A percentile compares a stretch with the other conserved stretches of the same genome.
phyloP scores from a whole-genome alignment of 1,284 basidiomycete species.

The Ceratobasidium sp. region DNA sequence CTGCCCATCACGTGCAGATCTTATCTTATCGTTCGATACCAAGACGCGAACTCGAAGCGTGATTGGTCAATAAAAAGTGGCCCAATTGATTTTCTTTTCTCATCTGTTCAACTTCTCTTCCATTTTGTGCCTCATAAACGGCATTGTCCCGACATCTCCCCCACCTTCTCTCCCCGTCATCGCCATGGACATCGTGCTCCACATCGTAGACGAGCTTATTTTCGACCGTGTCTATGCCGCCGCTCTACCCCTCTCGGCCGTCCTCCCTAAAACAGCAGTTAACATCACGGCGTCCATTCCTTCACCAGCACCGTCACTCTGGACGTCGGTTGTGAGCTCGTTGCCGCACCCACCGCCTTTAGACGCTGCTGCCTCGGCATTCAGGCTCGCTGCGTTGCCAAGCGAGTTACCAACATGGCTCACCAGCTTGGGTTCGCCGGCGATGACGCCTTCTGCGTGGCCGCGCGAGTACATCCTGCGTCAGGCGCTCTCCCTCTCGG shows the following conservation, averaged over 20 bases:
- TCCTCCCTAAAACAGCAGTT: constrained; percentile 44
- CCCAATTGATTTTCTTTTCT: constrained; percentile 18
- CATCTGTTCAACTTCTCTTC: constrained; percentile 21
- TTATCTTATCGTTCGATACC: constrained; percentile 7
- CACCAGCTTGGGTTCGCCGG: constrained; percentile 48
- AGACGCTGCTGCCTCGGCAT: constrained; percentile 15
- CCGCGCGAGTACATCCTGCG: constrained; percentile 81
- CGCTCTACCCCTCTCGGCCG: constrained; percentile 72
- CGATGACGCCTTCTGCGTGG: constrained; percentile 70
- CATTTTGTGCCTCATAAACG: constrained; percentile 23
- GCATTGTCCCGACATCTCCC: constrained; percentile 14
- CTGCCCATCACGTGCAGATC: not conserved
- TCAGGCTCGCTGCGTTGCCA: constrained; percentile 52
- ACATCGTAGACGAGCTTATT: constrained; percentile 75
- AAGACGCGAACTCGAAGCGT: constrained; percentile 22
- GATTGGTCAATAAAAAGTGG: constrained; percentile 38
- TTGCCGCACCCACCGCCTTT: constrained; percentile 64
- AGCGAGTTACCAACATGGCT: constrained; percentile 27
- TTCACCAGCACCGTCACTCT: constrained; percentile 52
- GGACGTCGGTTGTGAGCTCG: constrained; percentile 61
- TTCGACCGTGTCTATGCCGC: constrained; percentile 84
- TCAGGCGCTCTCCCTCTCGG: constrained; percentile 79
- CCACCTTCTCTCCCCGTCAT: constrained; percentile 44
- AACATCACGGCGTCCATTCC: constrained; percentile 59
- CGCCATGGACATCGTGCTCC: constrained; percentile 86